phyloP scores from a whole-genome alignment of 2,329 filamentous ascomycete genomes.

The Tricladium varicosporioides region DNA sequence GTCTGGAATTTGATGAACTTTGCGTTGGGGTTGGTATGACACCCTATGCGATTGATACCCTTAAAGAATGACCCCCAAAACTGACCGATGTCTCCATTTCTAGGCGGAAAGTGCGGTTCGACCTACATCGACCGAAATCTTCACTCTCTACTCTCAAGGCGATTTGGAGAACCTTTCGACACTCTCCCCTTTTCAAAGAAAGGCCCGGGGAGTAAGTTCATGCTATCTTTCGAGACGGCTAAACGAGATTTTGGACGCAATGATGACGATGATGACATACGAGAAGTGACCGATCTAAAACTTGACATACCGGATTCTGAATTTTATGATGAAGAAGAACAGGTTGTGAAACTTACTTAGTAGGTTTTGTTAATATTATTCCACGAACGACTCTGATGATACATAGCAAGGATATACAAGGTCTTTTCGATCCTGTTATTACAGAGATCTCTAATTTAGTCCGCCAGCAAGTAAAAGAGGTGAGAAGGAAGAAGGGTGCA shows the following conservation, averaged over 20 bases:
- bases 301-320: slow-evolving; percentile 18
- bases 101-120: slow-evolving; percentile 28
- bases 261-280: slow-evolving; percentile 16
- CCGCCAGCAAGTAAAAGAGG: slow-evolving; percentile 19
- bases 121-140: slow-evolving; percentile 29
- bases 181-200: slow-evolving; percentile 14
- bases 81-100: not conserved
- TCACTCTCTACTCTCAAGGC: slow-evolving; percentile 17
- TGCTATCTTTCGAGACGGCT: slow-evolving; percentile 16
- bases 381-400: not conserved
- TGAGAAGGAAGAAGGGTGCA: slow-evolving; percentile 5
- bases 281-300: slow-evolving; percentile 18
- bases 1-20: slow-evolving; percentile 22
- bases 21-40: slow-evolving; percentile 16
- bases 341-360: slow-evolving; percentile 19
- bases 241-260: slow-evolving; percentile 21
- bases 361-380: slow-evolving; percentile 5
- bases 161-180: slow-evolving; percentile 22
- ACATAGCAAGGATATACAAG: slow-evolving; percentile 22
- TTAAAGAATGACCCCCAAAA: too few species aligned
- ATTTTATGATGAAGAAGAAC: slow-evolving; percentile 18
- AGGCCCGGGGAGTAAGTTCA: slow-evolving; percentile 24
- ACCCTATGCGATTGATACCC: too few species aligned
- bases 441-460: slow-evolving; percentile 19
- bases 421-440: slow-evolving; percentile 27